Percentiles rank a stretch among this genome's conserved stretches.
Conservation (phyloP, 2,329 filamentous ascomycete genomes). For the Pseudopithomyces maydicus region DNA sequence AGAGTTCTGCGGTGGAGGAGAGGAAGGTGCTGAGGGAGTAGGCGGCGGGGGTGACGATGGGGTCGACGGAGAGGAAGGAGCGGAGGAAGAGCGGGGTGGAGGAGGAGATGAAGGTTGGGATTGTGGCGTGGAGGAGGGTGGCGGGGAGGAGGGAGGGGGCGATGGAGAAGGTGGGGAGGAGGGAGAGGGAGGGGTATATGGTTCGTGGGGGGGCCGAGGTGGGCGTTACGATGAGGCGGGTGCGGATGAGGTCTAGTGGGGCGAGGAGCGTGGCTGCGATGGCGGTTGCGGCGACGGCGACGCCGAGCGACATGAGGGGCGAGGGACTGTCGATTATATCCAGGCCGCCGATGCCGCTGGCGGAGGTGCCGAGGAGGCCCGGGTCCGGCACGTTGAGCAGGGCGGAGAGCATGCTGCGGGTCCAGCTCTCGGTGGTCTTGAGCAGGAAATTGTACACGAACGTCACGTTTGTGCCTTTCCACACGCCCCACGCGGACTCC, state of each 20-base stretch:
- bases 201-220: conserved; percentile 75
- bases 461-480: conserved; percentile 90
- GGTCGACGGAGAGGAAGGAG: conserved; percentile 82
- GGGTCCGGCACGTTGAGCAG: conserved; percentile 88
- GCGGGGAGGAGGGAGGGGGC: conserved; percentile 74
- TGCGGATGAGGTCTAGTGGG: conserved; percentile 88
- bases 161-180: conserved; percentile 73
- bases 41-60: conserved; percentile 76
- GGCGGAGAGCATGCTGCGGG: conserved; percentile 86
- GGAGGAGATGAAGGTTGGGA: conserved; percentile 81
- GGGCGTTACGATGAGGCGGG: conserved; percentile 82
- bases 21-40: conserved; percentile 85
- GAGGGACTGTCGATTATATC: conserved; percentile 83
- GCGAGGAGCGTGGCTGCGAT: conserved; percentile 80
- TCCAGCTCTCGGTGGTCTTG: conserved; percentile 89
- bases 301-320: conserved; percentile 78
- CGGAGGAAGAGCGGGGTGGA: conserved; percentile 85
- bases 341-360: conserved; percentile 64
- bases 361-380: conserved; percentile 57
- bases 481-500: conserved; percentile 88
- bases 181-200: conserved; percentile 76
- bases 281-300: conserved; percentile 69
- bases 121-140: conserved; percentile 83
- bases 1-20: conserved; percentile 78
- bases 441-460: conserved; percentile 89